Conservation (phyloP, 176 grass and related monocot genomes). For the Carex scoparia region DNA sequence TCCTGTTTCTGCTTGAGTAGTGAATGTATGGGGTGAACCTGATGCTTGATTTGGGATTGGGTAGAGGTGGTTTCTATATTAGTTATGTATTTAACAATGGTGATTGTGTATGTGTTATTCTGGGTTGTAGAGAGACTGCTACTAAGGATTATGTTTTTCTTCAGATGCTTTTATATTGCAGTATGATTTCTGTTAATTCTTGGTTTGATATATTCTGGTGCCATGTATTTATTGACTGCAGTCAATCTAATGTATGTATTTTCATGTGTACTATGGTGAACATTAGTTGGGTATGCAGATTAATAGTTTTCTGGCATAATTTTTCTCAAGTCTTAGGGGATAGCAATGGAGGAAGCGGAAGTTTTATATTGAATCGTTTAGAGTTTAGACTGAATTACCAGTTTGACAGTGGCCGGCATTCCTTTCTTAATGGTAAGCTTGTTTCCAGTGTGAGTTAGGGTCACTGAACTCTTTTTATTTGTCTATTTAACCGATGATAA, state of each 20-base stretch:
- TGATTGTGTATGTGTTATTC: not conserved
- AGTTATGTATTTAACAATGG: constrained; percentile 6
- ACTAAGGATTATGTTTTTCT: not conserved
- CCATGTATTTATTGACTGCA: not conserved
- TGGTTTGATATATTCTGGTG: not conserved
- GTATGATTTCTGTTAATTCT: not conserved
- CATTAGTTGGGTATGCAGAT: too few species aligned
- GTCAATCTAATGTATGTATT: not conserved
- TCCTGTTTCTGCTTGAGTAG: constrained; percentile 17
- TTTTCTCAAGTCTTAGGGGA: too few species aligned
- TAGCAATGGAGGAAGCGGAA: not conserved
- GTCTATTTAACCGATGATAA: too few species aligned
- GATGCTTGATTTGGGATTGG: not conserved
- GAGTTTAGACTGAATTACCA: not conserved
- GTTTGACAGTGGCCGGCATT: not conserved
- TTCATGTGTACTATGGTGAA: too few species aligned
- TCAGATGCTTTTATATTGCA: not conserved
- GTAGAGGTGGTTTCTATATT: constrained; percentile 7
- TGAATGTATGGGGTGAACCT: not conserved
- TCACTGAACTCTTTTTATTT: too few species aligned
- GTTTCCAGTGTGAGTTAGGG: too few species aligned
- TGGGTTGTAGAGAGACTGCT: not conserved
- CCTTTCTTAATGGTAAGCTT: not conserved
- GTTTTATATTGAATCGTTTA: not conserved
- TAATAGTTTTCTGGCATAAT: too few species aligned